Percentiles rank a stretch among this genome's conserved stretches.
Conservation (phyloP, 2,329 filamentous ascomycete genomes). For the Pyrenochaeta sp. region DNA sequence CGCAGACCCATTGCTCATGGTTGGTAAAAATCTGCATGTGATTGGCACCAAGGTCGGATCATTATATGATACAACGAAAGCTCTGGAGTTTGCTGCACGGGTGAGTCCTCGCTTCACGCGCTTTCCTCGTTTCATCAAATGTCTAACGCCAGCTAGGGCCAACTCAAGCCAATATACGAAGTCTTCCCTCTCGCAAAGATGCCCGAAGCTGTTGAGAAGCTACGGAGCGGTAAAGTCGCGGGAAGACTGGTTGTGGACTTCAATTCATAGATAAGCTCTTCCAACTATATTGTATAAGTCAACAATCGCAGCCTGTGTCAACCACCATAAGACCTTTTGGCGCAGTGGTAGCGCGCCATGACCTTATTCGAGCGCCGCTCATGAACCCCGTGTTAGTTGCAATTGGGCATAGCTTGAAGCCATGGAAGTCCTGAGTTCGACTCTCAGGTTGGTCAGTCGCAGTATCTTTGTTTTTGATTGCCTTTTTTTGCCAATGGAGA, state of each 20-base stretch:
- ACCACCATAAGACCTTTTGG: neutral
- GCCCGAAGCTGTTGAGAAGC: slow-evolving; percentile 58
- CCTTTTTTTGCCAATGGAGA: neutral
- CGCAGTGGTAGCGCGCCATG: neutral
- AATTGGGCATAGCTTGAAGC: neutral
- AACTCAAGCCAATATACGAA: slow-evolving; percentile 58
- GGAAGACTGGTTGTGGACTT: slow-evolving; percentile 62
- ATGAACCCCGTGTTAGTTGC: neutral
- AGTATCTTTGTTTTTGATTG: neutral
- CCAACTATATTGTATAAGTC: neutral
- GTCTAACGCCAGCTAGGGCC: slow-evolving; percentile 31
- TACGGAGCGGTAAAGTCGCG: slow-evolving; percentile 58
- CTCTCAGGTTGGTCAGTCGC: neutral
- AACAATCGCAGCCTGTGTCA: neutral
- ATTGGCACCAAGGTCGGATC: slow-evolving; percentile 51
- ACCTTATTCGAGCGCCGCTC: neutral
- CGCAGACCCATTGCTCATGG: slow-evolving; percentile 31
- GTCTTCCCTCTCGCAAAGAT: slow-evolving; percentile 55
- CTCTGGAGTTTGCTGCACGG: slow-evolving; percentile 56
- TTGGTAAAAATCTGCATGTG: slow-evolving; percentile 34
- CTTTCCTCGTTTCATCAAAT: neutral
- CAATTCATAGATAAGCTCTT: slow-evolving; percentile 35
- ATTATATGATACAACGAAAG: slow-evolving; percentile 53
- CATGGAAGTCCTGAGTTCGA: neutral
- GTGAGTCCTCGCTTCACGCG: slow-evolving; percentile 27